Percentiles rank a stretch among this genome's conserved stretches.
Conservation (phyloP, 2,329 filamentous ascomycete genomes). For the Thermoascus crustaceus region DNA sequence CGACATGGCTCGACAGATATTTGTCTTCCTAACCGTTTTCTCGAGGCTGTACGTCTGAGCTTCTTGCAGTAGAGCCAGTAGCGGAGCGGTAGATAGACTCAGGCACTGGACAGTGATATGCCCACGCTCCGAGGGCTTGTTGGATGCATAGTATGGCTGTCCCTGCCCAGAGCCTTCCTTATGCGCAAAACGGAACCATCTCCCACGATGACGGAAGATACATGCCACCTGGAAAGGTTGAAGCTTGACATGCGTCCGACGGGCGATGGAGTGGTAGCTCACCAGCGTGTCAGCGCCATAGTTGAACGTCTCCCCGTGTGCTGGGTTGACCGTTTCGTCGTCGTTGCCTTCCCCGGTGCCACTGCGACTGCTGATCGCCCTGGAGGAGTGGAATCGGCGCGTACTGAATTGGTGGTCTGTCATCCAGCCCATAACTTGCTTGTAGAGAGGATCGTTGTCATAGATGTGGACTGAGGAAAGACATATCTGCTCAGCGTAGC, state of each 20-base stretch:
- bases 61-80: slow-evolving; percentile 30
- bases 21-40: slow-evolving; percentile 37
- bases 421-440: slow-evolving; percentile 52
- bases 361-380: slow-evolving; percentile 48
- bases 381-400: slow-evolving; percentile 43
- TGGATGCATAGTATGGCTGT: slow-evolving; percentile 2
- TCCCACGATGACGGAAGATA: slow-evolving; percentile 10
- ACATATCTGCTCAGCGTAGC: slow-evolving; percentile 7
- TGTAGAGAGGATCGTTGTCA: slow-evolving; percentile 51
- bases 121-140: slow-evolving; percentile 3
- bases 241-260: slow-evolving; percentile 15
- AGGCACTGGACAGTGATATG: slow-evolving; percentile 11
- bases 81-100: slow-evolving; percentile 7
- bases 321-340: slow-evolving; percentile 23
- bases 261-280: slow-evolving; percentile 9
- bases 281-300: slow-evolving; percentile 8
- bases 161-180: no score
- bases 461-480: slow-evolving; percentile 39
- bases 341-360: slow-evolving; percentile 48
- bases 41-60: slow-evolving; percentile 46
- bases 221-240: slow-evolving; percentile 13
- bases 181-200: slow-evolving; percentile 13
- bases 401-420: slow-evolving; percentile 45
- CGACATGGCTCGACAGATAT: slow-evolving; percentile 47
- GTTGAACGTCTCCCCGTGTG: slow-evolving; percentile 3